Base-by-base conservation (phyloP, 2,329 filamentous ascomycete species). In the Rhynchosporium agropyri region DNA sequence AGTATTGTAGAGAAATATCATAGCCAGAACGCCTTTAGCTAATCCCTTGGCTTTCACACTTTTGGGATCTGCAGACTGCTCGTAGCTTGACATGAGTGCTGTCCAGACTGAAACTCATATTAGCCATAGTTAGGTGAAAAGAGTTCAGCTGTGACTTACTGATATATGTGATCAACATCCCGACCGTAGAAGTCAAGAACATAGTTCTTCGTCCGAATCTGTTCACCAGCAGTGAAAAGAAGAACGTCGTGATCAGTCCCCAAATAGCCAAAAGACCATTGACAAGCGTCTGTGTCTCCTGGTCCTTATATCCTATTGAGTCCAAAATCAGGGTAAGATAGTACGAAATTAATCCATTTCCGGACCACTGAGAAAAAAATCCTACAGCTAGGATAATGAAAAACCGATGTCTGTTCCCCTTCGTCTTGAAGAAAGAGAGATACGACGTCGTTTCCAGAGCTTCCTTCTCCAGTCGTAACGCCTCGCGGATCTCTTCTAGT, bases 1-100 rank as follows among this genome's bases (percentile, higher is more conserved):
- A 60, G 79, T 74, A 50, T 74, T 74, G 75, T 79, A 80, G 59
- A 82, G 71, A 75, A 78, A 82, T 68, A 82, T 79, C 63, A 70
- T 68, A 12, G 67, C 65, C 5, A 70, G 54, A 6, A 70, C 68
- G 28, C 62, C 66, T 46, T 55, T 66, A 2, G 60, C 66, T 10
- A 68, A 45, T 3, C n/a, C 57, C 9, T 61, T 49, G 7, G 58
- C 43, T 2, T 63, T 65, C 9, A n/a, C 40, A 29, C 63, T 65
- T 9, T 43, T 40, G 3, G 60, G 31, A 28, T 57, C 54, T 1
- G 61, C 64, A 15, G 56, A 42, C 43, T 62, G 50, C 36, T 68
- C 66, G 26, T 66, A 69, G 10, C 63, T 68, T n/a, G 67, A 63
- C 62, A 66, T 59, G 28, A 68, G 63, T n/a, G 63, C 66, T 12